phyloP scores from a whole-genome alignment of 2,329 filamentous ascomycete species.

The Diaporthe citrichinensis region DNA sequence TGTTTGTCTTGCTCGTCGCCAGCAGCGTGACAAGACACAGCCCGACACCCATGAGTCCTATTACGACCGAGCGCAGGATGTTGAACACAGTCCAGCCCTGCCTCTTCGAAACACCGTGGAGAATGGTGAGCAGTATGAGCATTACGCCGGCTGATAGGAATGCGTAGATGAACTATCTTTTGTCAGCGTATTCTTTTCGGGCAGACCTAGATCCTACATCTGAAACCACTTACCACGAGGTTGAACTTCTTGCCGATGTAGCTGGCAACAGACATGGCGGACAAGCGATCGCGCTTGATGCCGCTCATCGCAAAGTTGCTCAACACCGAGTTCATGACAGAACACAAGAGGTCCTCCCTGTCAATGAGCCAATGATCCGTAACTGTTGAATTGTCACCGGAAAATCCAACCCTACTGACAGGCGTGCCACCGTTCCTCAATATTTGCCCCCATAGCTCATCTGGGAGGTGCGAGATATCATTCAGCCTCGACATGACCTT shows the following conservation, averaged over 20 bases:
- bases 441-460: constrained; percentile 6
- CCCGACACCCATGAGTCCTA: constrained; percentile 42
- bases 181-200: background rate
- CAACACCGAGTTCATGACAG: constrained; percentile 18
- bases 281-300: constrained; percentile 13
- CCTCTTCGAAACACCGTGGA: constrained; percentile 49
- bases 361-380: constrained; percentile 15
- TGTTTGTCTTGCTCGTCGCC: constrained; percentile 27
- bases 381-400: background rate
- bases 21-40: constrained; percentile 46
- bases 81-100: constrained; percentile 50
- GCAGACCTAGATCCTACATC: background rate
- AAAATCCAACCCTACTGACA: background rate
- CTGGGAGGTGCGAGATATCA: constrained; percentile 9
- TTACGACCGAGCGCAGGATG: constrained; percentile 44
- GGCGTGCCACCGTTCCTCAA: constrained; percentile 7
- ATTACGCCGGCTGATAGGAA: constrained; percentile 49
- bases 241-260: constrained; percentile 19
- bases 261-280: background rate
- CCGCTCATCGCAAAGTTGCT: background rate
- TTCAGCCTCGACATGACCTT: constrained; percentile 8
- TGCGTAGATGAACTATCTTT: constrained; percentile 45
- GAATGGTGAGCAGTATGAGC: constrained; percentile 48
- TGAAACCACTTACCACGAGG: background rate
- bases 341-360: constrained; percentile 15